These are phyloP conservation scores for Xylariomycetidae sp. DNA, from an alignment of 2,329 filamentous ascomycete genomes.

Conservation along the genomic window DNA sequence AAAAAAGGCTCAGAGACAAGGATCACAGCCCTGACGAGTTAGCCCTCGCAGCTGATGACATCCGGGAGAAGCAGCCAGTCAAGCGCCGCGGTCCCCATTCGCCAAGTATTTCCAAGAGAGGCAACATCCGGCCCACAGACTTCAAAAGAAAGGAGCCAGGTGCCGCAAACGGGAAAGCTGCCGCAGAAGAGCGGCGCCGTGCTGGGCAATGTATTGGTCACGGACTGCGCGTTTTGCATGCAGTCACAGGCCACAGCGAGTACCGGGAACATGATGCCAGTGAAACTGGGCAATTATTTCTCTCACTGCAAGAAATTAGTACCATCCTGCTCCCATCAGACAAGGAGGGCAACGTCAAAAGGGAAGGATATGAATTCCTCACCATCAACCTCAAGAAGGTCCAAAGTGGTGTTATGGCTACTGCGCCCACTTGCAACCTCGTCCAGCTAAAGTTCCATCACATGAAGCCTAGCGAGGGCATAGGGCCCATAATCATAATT, in stretches of 20 bases:
- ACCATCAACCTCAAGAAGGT: slow-evolving; percentile 16
- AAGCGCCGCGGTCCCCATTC: slow-evolving; percentile 10
- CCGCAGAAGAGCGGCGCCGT: background rate
- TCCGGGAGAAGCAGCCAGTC: slow-evolving; percentile 5
- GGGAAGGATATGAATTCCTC: slow-evolving; percentile 14
- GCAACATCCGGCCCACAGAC: slow-evolving; percentile 16
- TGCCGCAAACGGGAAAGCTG: background rate
- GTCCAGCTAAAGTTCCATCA: too few species aligned
- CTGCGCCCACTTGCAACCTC: too few species aligned
- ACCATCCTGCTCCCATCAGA: slow-evolving; percentile 18
- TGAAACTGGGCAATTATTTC: slow-evolving; percentile 10
- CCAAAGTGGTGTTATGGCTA: too few species aligned
- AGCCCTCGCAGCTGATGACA: slow-evolving; percentile 10
- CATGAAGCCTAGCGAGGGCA: too few species aligned
- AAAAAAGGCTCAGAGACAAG: slow-evolving; percentile 4
- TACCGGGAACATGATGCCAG: slow-evolving; percentile 12
- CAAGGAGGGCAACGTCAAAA: slow-evolving; percentile 8
- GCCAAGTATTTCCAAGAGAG: slow-evolving; percentile 18
- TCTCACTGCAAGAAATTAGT: slow-evolving; percentile 16
- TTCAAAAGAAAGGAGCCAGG: slow-evolving; percentile 8
- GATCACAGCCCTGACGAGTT: slow-evolving; percentile 19
- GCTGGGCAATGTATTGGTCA: slow-evolving; percentile 9
- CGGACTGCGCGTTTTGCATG: slow-evolving; percentile 15
- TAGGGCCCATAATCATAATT: slow-evolving; percentile 14
- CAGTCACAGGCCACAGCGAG: slow-evolving; percentile 14